Conservation (phyloP, 1,284 basidiomycete genomes). For the Exobasidium cylindrosporum region DNA sequence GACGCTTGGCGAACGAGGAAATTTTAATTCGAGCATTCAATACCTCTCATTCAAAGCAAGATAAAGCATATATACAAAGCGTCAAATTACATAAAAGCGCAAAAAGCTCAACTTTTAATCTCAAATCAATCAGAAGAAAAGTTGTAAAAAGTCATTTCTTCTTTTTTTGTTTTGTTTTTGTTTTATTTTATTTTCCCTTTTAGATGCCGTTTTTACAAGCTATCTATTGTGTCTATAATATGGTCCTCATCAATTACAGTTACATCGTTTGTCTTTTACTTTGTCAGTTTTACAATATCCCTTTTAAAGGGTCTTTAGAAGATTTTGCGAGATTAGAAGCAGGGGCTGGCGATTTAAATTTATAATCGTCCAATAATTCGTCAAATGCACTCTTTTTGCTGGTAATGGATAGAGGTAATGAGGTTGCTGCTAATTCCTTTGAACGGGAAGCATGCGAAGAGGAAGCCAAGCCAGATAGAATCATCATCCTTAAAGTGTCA, state of each 20-base stretch:
- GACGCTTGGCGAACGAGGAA: constrained; percentile 1
- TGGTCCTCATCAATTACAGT: too few species aligned
- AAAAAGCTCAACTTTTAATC: neutral
- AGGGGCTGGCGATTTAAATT: neutral
- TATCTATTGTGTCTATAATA: too few species aligned
- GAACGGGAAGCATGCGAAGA: neutral
- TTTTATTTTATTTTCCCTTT: too few species aligned
- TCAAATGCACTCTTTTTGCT: constrained; percentile 5
- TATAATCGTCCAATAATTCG: constrained; percentile 3
- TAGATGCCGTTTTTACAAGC: too few species aligned
- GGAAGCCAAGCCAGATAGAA: neutral
- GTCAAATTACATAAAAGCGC: too few species aligned
- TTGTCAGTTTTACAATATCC: neutral
- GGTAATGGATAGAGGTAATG: neutral
- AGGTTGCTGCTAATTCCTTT: neutral
- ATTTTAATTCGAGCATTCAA: too few species aligned
- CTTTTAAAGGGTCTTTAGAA: neutral
- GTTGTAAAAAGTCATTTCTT: too few species aligned
- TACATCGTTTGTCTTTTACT: too few species aligned
- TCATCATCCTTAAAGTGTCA: neutral
- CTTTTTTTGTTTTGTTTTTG: too few species aligned
- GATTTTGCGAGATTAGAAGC: neutral
- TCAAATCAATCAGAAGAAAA: neutral
- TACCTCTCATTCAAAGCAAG: too few species aligned
- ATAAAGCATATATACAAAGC: too few species aligned